Evolutionary conservation across 176 grass and related monocot species (phyloP).

Genomic region (Coix lacrymajobi): DNA sequence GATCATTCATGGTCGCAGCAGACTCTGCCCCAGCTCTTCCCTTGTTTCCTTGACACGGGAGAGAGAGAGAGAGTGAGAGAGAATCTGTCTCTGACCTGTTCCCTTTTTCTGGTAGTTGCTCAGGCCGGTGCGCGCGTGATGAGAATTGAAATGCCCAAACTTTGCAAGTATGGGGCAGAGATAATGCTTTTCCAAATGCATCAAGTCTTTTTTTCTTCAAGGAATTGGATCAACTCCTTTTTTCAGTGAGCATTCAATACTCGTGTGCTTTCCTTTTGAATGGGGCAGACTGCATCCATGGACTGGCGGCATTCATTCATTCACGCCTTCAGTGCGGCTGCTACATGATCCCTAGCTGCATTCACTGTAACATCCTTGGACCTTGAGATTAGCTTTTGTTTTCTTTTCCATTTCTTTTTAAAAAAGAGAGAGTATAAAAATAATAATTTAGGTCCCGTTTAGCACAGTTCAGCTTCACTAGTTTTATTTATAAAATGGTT

Average conservation of each 20-base stretch:
- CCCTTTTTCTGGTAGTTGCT: background rate
- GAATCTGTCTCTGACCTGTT: background rate
- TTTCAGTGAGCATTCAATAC: conserved; percentile 4
- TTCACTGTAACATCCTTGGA: background rate
- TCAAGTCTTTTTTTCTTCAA: background rate
- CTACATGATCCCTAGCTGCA: background rate
- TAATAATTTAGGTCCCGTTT: no score
- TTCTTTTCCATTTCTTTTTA: background rate
- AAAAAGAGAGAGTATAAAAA: background rate
- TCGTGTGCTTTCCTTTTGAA: background rate
- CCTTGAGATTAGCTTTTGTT: background rate
- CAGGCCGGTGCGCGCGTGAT: background rate
- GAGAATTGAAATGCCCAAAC: background rate
- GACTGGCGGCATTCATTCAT: conserved; percentile 3
- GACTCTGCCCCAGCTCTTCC: background rate
- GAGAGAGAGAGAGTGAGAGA: background rate
- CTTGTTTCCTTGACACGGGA: conserved; percentile 13
- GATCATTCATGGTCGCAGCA: conserved; percentile 8
- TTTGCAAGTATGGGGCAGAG: background rate
- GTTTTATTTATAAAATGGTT: no score
- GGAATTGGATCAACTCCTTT: no score
- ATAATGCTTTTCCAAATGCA: background rate
- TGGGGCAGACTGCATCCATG: conserved; percentile 17
- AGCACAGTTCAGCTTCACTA: no score
- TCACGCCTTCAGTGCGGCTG: background rate